Evolutionary conservation across 202 grass and related monocot genomes (phyloP), one percentile per base, ranked within the genome.

Genomic region (Dendrocalamus latiflorus): DNA sequence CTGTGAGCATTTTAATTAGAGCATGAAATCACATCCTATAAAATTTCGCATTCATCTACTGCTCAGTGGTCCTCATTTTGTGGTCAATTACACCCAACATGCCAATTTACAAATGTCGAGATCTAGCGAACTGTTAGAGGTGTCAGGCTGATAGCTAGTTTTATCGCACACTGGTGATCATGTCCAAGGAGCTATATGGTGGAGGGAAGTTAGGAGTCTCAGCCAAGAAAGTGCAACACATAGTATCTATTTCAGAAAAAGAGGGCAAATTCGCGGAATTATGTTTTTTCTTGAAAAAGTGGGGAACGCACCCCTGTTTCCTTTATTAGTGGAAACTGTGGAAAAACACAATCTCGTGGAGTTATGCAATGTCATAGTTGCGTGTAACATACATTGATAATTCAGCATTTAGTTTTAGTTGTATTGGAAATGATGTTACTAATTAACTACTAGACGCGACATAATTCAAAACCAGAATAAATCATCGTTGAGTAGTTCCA

Each of bases 1-100:
- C n/a, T 16, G 91, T 84, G 57, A 51, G 3, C 18, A 67, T 83
- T 73, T 67, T 2, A 69, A 24, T 71, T 78, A 61, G 8, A 51
- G 9, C 24, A 24, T 67, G 20, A 47, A 34, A 70, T 4, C 6
- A 20, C 58, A 78, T 50, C 37, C 33, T 55, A 21, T 10, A 55
- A 53, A 55, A 21, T 16, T 55, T 55, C 8, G 8, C 9, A 12
- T 12, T 28, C 21, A 34, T 77, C 26, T 44, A 28, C 56, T 3
- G 3, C 14, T 77, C 6, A 64, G 9, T 36, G 58, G 15, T 34
- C 37, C 9, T 64, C 9, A 6, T n/a, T 63, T 5, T 22, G 14
- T 1, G 38, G 37, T 33, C 57, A 75, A 53, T 53, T 53, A 53
- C 16, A 53, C 17, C 16, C 49, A 20, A 53, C 6, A 0, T 20